These are phyloP conservation scores for Fusarium xyrophilum DNA, from an alignment of 2,329 filamentous ascomycete genomes.

Conservation along the genomic window DNA sequence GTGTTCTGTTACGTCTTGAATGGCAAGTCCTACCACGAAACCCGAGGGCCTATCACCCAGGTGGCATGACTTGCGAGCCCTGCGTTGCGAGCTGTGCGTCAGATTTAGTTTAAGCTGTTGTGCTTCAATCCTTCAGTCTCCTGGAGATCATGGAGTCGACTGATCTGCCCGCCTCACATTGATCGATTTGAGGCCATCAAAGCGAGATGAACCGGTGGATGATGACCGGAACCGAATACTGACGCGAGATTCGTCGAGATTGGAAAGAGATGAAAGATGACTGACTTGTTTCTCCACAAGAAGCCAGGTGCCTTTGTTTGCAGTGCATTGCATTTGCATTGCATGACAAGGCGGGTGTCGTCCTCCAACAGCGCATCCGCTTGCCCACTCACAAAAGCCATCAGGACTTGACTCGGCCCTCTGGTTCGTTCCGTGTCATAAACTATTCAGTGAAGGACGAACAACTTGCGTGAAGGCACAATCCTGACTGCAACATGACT, in stretches of 20 bases:
- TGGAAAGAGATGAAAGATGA: constrained; percentile 10
- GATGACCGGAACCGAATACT: constrained; percentile 18
- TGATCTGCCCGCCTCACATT: constrained; percentile 28
- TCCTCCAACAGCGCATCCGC: constrained; percentile 25
- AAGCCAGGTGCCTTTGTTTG: constrained; percentile 23
- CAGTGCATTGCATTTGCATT: constrained; percentile 34
- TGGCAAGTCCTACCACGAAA: not conserved
- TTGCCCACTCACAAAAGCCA: constrained; percentile 16
- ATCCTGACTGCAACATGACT: constrained; percentile 14
- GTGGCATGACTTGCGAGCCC: constrained; percentile 43
- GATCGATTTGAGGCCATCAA: constrained; percentile 26
- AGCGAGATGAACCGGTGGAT: constrained; percentile 27
- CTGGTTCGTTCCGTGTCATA: not conserved
- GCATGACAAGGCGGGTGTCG: constrained; percentile 31
- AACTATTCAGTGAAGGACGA: constrained; percentile 4
- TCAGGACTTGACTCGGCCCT: constrained; percentile 6
- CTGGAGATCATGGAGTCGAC: constrained; percentile 6
- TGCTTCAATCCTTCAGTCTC: constrained; percentile 28
- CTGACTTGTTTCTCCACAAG: constrained; percentile 22
- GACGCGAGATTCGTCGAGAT: constrained; percentile 32
- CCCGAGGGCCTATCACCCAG: not conserved
- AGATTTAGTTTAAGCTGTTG: constrained; percentile 20
- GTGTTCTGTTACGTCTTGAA: constrained; percentile 6
- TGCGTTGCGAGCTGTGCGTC: constrained; percentile 40
- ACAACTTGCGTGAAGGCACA: constrained; percentile 11